Conservation (phyloP, 257 asterid genomes). For the Forsythia suspensa region DNA sequence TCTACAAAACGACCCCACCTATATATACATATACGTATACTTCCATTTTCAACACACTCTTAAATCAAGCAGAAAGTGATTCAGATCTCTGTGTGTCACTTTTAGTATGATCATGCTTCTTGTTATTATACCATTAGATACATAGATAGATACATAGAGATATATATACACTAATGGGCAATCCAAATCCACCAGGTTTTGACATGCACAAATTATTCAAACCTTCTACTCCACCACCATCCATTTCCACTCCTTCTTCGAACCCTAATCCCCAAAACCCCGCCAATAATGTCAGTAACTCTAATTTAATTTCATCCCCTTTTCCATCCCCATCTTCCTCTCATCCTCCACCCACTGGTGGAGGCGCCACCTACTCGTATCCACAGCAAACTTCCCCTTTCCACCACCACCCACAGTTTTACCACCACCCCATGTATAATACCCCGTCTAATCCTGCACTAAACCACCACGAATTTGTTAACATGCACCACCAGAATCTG, state of each 20-base stretch:
- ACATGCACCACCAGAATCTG: constrained; percentile 61
- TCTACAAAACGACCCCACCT: not conserved
- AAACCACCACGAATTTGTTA: not conserved
- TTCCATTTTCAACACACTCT: not conserved
- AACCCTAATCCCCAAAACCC: constrained; percentile 58
- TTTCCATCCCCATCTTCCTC: constrained; percentile 70
- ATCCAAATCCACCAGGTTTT: constrained; percentile 64
- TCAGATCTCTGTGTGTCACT: no score
- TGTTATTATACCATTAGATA: no score
- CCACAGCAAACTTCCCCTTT: constrained; percentile 55
- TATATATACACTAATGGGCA: constrained; percentile 33
- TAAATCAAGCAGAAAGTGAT: constrained; percentile 9
- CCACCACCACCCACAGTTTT: constrained; percentile 48
- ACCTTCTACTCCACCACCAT: constrained; percentile 33
- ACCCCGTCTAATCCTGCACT: constrained; percentile 32
- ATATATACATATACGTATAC: not conserved
- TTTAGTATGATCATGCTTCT: no score
- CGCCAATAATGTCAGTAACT: constrained; percentile 18
- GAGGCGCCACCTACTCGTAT: constrained; percentile 40
- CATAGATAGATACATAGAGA: no score
- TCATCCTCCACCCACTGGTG: constrained; percentile 67
- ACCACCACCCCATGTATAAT: constrained; percentile 33
- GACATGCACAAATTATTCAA: constrained; percentile 72
- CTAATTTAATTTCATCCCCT: constrained; percentile 40
- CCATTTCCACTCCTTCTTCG: constrained; percentile 19